phyloP scores from a whole-genome alignment of 192 early-diverging fungal species.

The Linderina pennispora region DNA sequence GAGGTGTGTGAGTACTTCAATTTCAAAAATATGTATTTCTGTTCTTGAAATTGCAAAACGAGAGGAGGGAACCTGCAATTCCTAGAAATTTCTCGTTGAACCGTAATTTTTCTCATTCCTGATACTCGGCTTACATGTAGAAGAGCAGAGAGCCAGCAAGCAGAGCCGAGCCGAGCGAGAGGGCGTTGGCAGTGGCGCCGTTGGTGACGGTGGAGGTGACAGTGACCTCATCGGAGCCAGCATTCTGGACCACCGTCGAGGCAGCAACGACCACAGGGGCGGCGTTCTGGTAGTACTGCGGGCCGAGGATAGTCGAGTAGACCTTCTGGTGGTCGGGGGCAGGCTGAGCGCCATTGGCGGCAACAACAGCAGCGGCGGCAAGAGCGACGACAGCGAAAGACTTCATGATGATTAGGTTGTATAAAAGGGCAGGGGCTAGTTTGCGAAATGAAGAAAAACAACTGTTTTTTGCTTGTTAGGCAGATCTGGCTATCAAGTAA shows the following conservation, averaged over 20 bases:
- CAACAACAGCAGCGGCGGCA: slow-evolving; percentile 17
- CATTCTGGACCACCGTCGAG: slow-evolving; percentile 35
- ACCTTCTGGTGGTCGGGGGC: not conserved
- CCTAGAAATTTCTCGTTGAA: too few relatives aligned
- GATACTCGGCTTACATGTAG: too few relatives aligned
- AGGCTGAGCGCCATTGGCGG: slow-evolving; percentile 1
- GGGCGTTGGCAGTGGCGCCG: slow-evolving; percentile 25
- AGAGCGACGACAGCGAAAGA: slow-evolving; percentile 16
- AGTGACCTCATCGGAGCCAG: slow-evolving; percentile 21
- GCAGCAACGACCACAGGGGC: not conserved
- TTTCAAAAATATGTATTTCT: too few relatives aligned
- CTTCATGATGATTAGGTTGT: slow-evolving; percentile 20
- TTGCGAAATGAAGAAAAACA: too few relatives aligned
- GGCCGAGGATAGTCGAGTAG: slow-evolving; percentile 1
- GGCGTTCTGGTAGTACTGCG: not conserved
- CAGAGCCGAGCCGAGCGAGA: not conserved
- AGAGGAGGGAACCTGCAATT: too few relatives aligned
- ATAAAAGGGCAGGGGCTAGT: too few relatives aligned
- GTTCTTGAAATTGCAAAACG: too few relatives aligned
- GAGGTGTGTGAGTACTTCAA: too few relatives aligned
- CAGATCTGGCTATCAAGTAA: too few relatives aligned
- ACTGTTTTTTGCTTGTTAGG: too few relatives aligned
- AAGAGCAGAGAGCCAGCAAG: not conserved
- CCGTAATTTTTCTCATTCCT: too few relatives aligned
- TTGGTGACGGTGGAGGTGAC: slow-evolving; percentile 31